Conservation (phyloP, 108 stramenopile species). For the Aurantiochytrium sp. region DNA sequence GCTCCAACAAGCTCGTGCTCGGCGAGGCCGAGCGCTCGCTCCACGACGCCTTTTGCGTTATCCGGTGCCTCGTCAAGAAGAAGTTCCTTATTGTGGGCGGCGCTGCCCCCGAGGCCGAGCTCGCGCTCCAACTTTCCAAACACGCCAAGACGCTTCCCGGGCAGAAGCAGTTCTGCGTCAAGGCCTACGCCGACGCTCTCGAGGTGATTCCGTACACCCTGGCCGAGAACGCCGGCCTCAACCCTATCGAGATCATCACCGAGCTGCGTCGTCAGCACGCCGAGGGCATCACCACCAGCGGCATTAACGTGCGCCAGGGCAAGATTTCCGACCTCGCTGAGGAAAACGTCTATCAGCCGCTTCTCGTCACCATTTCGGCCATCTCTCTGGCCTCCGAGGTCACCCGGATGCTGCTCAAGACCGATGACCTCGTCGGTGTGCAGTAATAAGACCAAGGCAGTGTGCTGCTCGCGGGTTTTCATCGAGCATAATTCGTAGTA, state of each 20-base stretch:
- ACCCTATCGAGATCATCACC: slow-evolving; percentile 94
- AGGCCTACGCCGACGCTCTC: slow-evolving; percentile 93
- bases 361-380: slow-evolving; percentile 84
- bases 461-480: background rate
- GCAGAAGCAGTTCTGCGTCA: slow-evolving; percentile 87
- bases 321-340: slow-evolving; percentile 88
- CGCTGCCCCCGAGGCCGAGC: slow-evolving; percentile 93
- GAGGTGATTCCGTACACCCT: slow-evolving; percentile 98
- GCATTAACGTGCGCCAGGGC: slow-evolving; percentile 74
- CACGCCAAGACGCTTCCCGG: slow-evolving; percentile 74
- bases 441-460: background rate
- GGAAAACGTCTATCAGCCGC: slow-evolving; percentile 87
- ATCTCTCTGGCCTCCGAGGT: slow-evolving; percentile 93
- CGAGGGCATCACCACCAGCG: slow-evolving; percentile 76
- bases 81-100: slow-evolving; percentile 93
- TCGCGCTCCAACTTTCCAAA: slow-evolving; percentile 72
- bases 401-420: slow-evolving; percentile 97
- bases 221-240: slow-evolving; percentile 98
- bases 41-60: slow-evolving; percentile 99
- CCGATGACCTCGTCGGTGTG: slow-evolving; percentile 77
- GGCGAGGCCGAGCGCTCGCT: slow-evolving; percentile 94
- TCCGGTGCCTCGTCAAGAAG: slow-evolving; percentile 90
- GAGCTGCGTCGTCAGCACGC: slow-evolving; percentile 82
- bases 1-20: slow-evolving; percentile 92
- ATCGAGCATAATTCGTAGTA: no score